Conservation (phyloP, 257 asterid species). For the Lantana camara region DNA sequence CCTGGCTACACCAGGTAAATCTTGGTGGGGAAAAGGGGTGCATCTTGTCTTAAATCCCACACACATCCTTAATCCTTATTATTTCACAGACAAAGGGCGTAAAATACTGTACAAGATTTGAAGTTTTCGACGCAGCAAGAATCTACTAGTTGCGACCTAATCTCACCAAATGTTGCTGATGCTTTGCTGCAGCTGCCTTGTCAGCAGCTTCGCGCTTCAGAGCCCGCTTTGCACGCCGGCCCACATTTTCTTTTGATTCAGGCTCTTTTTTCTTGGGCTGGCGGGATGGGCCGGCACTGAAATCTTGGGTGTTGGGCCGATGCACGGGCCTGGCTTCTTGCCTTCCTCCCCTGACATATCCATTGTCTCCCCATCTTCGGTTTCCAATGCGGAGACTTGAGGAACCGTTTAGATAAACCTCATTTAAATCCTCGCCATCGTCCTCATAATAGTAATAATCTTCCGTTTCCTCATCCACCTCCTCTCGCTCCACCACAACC, state of each 20-base stretch:
- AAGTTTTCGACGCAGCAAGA: background rate
- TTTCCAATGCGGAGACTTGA: slow-evolving; percentile 65
- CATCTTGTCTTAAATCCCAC: background rate
- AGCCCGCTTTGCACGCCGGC: slow-evolving; percentile 82
- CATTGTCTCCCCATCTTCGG: slow-evolving; percentile 86
- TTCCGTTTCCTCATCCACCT: slow-evolving; percentile 50
- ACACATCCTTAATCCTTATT: slow-evolving; percentile 28
- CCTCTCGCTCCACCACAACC: slow-evolving; percentile 64
- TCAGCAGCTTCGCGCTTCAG: slow-evolving; percentile 84
- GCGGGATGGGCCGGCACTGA: slow-evolving; percentile 64
- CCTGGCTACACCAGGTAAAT: slow-evolving; percentile 17
- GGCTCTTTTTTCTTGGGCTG: slow-evolving; percentile 43
- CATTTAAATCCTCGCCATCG: slow-evolving; percentile 58
- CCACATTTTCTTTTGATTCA: slow-evolving; percentile 42
- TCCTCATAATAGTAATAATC: slow-evolving; percentile 50
- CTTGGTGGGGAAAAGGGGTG: slow-evolving; percentile 18
- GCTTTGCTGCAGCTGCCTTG: slow-evolving; percentile 81
- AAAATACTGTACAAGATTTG: slow-evolving; percentile 30
- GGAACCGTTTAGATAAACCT: slow-evolving; percentile 52
- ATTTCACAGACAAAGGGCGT: background rate
- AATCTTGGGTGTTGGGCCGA: slow-evolving; percentile 28
- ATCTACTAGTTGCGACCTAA: slow-evolving; percentile 47
- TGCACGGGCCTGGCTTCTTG: slow-evolving; percentile 69
- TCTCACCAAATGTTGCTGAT: slow-evolving; percentile 68
- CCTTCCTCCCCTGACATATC: slow-evolving; percentile 81